Base-by-base conservation (phyloP, 495 filamentous ascomycete species). In the Lasiosphaeria ovina region DNA sequence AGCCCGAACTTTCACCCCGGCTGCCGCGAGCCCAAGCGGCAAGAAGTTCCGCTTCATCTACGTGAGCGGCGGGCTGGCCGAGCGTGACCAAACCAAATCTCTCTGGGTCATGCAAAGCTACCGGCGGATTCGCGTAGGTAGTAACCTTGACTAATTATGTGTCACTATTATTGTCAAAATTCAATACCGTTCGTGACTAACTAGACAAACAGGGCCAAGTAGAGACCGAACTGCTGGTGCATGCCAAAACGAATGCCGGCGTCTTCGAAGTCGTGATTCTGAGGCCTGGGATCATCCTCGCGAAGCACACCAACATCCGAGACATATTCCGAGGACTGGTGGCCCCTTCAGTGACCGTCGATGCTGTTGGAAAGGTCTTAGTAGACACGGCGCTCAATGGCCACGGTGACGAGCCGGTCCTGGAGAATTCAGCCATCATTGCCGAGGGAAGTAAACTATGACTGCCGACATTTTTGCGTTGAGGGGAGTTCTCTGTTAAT, bases 21-120 rank as follows among this genome's bases (percentile, higher is more conserved):
- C 38, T 42, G 7, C 44, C 16, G 12, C 5, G 12, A n/a, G 16
- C 6, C 12, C 8, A 11, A 8, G 44, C 2, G 6, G 44, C 6
- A 47, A 8, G 44, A 47, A 47, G 11, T 47, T 47, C 11, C 44
- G 44, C 44, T 47, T 47, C 44, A n/a, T 47, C 44, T 47, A 47
- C 11, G 12, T 47, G 44, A 47, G 44, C 44, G 44, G 44, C 44
- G 16, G 12, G 44, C 16, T n/a, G 6, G 44, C 44, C 44, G 44
- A 47, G 11, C 44, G 44, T n/a, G 44, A 47, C 44, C 44, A 47
- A 4, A n/a, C 7, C 44, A 47, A 47, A n/a, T 9, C 44, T 5
- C 44, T 47, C 8, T 47, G 44, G 44, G 12, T 47, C 11, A 7
- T 9, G 6, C 44, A 47, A n/a, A n/a, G 16, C 12, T 47, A 14